These are phyloP conservation scores for Geotrichum bryndzae DNA, from an alignment of 1,139 yeast genomes.

Conservation along the genomic window DNA sequence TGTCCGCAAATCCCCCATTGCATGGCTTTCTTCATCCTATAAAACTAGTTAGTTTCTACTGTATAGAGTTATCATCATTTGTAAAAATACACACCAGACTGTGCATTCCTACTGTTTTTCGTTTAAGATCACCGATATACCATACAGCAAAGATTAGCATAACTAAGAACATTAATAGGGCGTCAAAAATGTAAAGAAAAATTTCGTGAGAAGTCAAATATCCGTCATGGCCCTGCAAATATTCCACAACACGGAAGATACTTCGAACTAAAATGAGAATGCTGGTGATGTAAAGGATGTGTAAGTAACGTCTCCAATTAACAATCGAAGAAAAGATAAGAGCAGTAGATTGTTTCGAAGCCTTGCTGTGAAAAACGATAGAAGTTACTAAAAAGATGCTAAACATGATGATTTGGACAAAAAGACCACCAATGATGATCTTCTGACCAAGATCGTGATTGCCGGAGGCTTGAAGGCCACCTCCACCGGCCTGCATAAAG, in stretches of 20 bases:
- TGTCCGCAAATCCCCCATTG: too few relatives aligned
- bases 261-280: neutral
- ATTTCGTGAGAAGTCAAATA: conserved; percentile 19
- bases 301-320: neutral
- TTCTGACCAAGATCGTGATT: neutral
- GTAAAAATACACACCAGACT: too few relatives aligned
- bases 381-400: neutral
- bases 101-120: too few relatives aligned
- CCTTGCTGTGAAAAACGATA: neutral
- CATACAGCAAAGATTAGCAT: neutral
- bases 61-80: too few relatives aligned
- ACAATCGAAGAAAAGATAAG: neutral
- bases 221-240: neutral
- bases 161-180: neutral
- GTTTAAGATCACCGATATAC: neutral
- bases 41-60: too few relatives aligned
- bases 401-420: neutral
- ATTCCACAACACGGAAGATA: neutral
- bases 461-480: conserved; percentile 29
- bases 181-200: conserved; percentile 17
- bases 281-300: neutral
- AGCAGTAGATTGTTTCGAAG: conserved; percentile 15
- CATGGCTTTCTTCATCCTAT: too few relatives aligned
- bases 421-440: neutral
- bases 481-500: conserved; percentile 42